A percentile compares a stretch with the other conserved stretches of the same genome.
Evolutionary conservation across 1,284 basidiomycete genomes (phyloP).

Genomic region (Microbotryum violaceum): DNA sequence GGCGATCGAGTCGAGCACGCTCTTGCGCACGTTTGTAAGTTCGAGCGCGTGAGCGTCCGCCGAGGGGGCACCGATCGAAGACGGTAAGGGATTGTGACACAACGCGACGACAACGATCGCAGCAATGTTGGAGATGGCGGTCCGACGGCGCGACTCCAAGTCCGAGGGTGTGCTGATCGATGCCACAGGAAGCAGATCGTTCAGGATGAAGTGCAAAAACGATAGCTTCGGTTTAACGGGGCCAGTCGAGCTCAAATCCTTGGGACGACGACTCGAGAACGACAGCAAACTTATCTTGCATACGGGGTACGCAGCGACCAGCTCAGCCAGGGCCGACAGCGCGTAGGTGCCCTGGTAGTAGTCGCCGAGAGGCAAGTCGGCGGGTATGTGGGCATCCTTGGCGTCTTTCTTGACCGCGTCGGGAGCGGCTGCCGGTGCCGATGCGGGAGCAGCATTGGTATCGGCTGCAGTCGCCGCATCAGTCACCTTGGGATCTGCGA

Average conservation of each 20-base stretch:
- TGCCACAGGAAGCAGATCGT: constrained; percentile 33
- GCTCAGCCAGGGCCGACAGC: constrained; percentile 84
- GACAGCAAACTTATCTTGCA: constrained; percentile 85
- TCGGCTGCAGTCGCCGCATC: background rate
- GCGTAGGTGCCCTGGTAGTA: constrained; percentile 73
- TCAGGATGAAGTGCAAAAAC: constrained; percentile 66
- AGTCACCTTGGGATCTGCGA: background rate
- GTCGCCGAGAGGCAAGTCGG: constrained; percentile 38
- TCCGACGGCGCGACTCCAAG: constrained; percentile 22
- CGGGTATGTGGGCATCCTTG: constrained; percentile 14
- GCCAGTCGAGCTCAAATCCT: constrained; percentile 56
- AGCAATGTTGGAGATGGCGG: constrained; percentile 63
- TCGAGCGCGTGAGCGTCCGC: constrained; percentile 39
- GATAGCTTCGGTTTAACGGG: constrained; percentile 36
- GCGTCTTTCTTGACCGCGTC: constrained; percentile 22
- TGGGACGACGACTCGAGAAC: constrained; percentile 50
- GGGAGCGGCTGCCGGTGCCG: constrained; percentile 6
- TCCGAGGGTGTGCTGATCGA: constrained; percentile 13
- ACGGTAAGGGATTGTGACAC: constrained; percentile 68
- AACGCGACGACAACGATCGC: constrained; percentile 86
- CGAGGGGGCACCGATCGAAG: constrained; percentile 32
- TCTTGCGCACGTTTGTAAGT: constrained; percentile 58
- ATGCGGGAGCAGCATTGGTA: constrained; percentile 14
- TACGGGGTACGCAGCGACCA: constrained; percentile 83
- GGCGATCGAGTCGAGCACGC: constrained; percentile 79